Conservation (phyloP, 495 filamentous ascomycete genomes). For the Aspergillus diversus region DNA sequence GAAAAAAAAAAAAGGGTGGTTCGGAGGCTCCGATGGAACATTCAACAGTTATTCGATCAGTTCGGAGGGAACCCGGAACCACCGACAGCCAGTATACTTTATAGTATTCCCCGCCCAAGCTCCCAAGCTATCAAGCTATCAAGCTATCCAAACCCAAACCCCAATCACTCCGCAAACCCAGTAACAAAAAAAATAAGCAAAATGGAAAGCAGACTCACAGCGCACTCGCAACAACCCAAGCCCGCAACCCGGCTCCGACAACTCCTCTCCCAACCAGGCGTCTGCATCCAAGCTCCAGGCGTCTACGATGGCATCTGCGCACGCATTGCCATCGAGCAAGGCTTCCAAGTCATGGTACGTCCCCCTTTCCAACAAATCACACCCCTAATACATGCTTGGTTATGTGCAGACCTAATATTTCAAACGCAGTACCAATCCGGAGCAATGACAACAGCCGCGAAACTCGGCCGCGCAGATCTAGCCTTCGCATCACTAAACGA, state of each 20-base stretch:
- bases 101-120: too few species aligned
- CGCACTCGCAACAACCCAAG: not conserved
- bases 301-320: slow-evolving; percentile 65
- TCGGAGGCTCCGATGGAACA: too few species aligned
- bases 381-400: too few species aligned
- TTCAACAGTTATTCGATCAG: too few species aligned
- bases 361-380: too few species aligned
- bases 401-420: not conserved
- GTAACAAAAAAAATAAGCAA: too few species aligned
- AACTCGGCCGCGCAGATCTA: slow-evolving; percentile 61
- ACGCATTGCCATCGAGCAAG: slow-evolving; percentile 54
- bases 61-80: too few species aligned
- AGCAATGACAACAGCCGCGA: slow-evolving; percentile 60
- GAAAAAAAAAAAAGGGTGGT: too few species aligned
- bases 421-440: not conserved
- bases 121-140: too few species aligned
- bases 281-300: slow-evolving; percentile 37
- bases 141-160: too few species aligned
- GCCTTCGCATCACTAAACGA: slow-evolving; percentile 47
- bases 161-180: too few species aligned
- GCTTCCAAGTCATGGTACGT: slow-evolving; percentile 34
- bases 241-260: slow-evolving; percentile 1
- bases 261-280: not conserved
- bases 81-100: too few species aligned
- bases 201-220: not conserved